Percentiles rank a stretch among this genome's conserved stretches.
Conservation (phyloP, 202 grass and related monocot species). For the Eragrostis tef region DNA sequence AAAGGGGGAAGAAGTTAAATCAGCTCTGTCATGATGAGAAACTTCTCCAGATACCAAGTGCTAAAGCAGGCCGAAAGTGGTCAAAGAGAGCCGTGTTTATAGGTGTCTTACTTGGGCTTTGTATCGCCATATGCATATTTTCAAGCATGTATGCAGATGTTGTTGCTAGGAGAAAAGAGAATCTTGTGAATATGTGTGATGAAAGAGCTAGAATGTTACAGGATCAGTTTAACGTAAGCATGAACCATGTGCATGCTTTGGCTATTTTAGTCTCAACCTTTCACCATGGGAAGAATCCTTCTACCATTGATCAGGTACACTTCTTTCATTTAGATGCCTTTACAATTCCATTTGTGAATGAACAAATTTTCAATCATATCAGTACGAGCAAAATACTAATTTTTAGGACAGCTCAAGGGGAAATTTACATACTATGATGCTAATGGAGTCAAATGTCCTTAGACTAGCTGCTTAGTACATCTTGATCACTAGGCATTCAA, state of each 20-base stretch:
- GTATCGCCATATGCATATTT: slow-evolving; percentile 68
- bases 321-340: background rate
- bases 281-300: slow-evolving; percentile 79
- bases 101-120: slow-evolving; percentile 62
- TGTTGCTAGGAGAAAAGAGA: slow-evolving; percentile 64
- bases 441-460: background rate
- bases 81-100: slow-evolving; percentile 67
- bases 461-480: slow-evolving; percentile 5
- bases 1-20: slow-evolving; percentile 44
- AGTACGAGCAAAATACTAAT: background rate
- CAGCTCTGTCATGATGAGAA: slow-evolving; percentile 50
- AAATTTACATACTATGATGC: background rate
- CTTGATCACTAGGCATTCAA: background rate
- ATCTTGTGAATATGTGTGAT: slow-evolving; percentile 74
- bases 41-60: slow-evolving; percentile 43
- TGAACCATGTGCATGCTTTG: slow-evolving; percentile 80
- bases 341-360: background rate
- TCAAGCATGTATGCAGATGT: slow-evolving; percentile 64
- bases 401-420: background rate
- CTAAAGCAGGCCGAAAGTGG: slow-evolving; percentile 63
- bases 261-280: slow-evolving; percentile 77
- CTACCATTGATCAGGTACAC: slow-evolving; percentile 75
- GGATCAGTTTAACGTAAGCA: slow-evolving; percentile 90
- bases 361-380: slow-evolving; percentile 5
- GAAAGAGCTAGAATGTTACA: slow-evolving; percentile 87